Base-by-base conservation (phyloP, 2,329 filamentous ascomycete genomes). In the Aureobasidium musti region DNA sequence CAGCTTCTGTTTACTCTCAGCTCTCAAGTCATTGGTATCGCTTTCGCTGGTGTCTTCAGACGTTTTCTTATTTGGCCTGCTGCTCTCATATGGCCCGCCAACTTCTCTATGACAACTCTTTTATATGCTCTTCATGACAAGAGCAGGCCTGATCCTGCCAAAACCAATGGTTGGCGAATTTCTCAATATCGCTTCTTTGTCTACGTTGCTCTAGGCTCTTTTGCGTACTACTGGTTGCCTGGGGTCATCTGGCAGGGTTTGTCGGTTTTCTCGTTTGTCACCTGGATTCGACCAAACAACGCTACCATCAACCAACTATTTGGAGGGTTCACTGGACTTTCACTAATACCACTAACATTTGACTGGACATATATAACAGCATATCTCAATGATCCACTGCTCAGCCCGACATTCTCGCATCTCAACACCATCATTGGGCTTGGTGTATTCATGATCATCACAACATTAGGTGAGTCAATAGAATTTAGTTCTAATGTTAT, bases 61-160 rank as follows among this genome's bases (percentile, higher is more conserved):
- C 86, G 91, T 52, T 95, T 92, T 74, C 82, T 96, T 8, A 91
- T 96, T 37, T 86, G 90, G 35, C 92, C 91, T 0, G 90, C 89
- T 69, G 91, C 91, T 68, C 94, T 96, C 90, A 92, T 96, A 47
- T 96, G 92, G 92, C 92, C 92, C 0, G 89, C 89, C 23, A 96
- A 91, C 0, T 82, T 96, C 66, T 92, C 94, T 83, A 93, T 91
- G 23, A 91, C 91, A 0, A 89, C 91, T 72, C 93, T 96, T 89
- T 94, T 96, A 73, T 89, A 88, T 7, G 54, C 54, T n/a, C 37
- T 57, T 4, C 54, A 57, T 19, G 54, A 57, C 37, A 57, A 57
- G 37, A 57, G 54, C 7, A 57, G 23, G 23, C 11, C 54, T 8
- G 54, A 57, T 1, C 54, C 54, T 23, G 23, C 17, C 3, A 43